These are phyloP conservation scores for Piedraia hortae DNA, from an alignment of 2,329 filamentous ascomycete genomes.

Conservation along the genomic window DNA sequence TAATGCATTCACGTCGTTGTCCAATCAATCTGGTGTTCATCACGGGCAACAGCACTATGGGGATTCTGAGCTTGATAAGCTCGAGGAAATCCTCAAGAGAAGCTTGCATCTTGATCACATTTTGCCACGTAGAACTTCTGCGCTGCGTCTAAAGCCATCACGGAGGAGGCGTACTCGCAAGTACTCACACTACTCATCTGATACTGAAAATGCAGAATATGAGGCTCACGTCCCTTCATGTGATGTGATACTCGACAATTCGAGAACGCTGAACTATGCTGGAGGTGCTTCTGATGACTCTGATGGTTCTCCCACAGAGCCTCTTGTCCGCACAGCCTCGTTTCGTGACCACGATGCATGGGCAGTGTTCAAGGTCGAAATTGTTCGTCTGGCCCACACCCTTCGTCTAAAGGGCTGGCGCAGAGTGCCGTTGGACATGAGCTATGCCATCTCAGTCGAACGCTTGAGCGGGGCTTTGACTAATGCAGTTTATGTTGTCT, in stretches of 20 bases:
- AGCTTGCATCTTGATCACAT: constrained; percentile 16
- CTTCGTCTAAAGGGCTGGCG: constrained; percentile 79
- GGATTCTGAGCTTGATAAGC: constrained; percentile 39
- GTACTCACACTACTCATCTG: constrained; percentile 34
- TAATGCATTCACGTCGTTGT: no score
- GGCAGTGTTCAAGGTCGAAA: constrained; percentile 74
- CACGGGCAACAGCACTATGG: constrained; percentile 18
- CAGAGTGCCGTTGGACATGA: constrained; percentile 43
- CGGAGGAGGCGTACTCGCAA: constrained; percentile 10
- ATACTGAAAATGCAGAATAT: constrained; percentile 63
- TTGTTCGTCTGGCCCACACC: constrained; percentile 69
- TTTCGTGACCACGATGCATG: constrained; percentile 31
- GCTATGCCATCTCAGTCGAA: constrained; percentile 40
- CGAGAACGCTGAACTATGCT: constrained; percentile 56
- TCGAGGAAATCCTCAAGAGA: constrained; percentile 55
- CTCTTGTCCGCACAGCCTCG: constrained; percentile 7
- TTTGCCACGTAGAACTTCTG: constrained; percentile 3
- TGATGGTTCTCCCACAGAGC: constrained; percentile 19
- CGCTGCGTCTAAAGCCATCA: constrained; percentile 6
- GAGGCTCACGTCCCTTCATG: constrained; percentile 53
- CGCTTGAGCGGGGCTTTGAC: constrained; percentile 75
- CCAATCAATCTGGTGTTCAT: no score
- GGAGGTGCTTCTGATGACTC: constrained; percentile 23
- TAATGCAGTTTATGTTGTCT: constrained; percentile 88
- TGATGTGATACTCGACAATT: constrained; percentile 66